These are phyloP conservation scores for Hymenoscyphus linearis DNA, from an alignment of 2,329 filamentous ascomycete genomes.

Conservation along the genomic window DNA sequence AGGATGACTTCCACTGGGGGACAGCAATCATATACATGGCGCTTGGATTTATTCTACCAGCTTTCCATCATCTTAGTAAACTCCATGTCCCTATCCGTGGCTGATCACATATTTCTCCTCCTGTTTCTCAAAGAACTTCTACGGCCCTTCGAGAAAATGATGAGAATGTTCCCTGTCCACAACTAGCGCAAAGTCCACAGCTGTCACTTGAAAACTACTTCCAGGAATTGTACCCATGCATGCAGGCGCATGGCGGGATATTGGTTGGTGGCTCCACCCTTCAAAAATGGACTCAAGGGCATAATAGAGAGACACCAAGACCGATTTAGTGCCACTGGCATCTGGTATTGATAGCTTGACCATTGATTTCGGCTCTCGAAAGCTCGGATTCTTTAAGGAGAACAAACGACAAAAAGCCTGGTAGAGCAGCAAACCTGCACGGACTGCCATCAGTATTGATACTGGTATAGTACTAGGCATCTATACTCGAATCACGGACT, in stretches of 20 bases:
- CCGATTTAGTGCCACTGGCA: neutral
- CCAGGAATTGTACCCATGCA: conserved; percentile 23
- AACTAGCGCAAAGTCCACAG: conserved; percentile 36
- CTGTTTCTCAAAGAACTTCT: conserved; percentile 30
- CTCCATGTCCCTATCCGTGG: conserved; percentile 26
- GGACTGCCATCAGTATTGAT: neutral
- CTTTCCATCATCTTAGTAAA: conserved; percentile 10
- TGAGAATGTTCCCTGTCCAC: conserved; percentile 27
- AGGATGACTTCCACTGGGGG: conserved; percentile 12
- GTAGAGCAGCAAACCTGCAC: neutral
- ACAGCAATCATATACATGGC: conserved; percentile 1
- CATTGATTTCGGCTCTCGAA: neutral
- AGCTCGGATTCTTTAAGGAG: neutral
- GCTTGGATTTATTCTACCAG: neutral
- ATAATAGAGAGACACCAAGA: conserved; percentile 1
- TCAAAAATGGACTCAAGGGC: neutral
- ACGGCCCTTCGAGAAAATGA: conserved; percentile 38
- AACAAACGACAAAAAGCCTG: neutral
- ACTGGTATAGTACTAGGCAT: neutral
- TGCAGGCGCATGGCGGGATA: conserved; percentile 23
- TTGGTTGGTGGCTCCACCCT: conserved; percentile 10
- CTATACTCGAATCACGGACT: conserved; percentile 26
- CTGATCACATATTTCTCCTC: conserved; percentile 24
- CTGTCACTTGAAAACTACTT: conserved; percentile 34
- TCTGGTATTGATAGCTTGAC: neutral